These are phyloP conservation scores for Lactifluus rugatus DNA, from an alignment of 768 basidiomycete genomes.

Conservation along the genomic window DNA sequence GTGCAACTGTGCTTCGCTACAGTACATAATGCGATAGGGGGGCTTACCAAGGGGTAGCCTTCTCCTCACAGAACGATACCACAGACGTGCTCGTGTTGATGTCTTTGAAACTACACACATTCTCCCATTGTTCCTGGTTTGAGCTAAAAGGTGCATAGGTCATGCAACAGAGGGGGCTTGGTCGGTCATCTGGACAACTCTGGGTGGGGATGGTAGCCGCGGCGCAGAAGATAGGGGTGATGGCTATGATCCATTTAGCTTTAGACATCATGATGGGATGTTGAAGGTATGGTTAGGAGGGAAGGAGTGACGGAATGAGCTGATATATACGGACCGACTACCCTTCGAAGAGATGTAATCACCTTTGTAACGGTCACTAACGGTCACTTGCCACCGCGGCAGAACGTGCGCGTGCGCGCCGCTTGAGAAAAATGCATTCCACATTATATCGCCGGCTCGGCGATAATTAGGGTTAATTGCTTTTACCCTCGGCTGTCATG, in stretches of 20 bases:
- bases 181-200: background rate
- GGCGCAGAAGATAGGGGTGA: background rate
- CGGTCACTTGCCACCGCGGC: too few species aligned
- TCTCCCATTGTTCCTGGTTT: background rate
- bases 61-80: background rate
- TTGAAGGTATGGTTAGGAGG: too few species aligned
- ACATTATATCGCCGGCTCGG: too few species aligned
- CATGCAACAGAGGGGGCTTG: background rate
- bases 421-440: too few species aligned
- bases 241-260: background rate
- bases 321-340: background rate
- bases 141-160: background rate
- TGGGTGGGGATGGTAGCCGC: background rate
- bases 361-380: too few species aligned
- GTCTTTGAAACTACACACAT: background rate
- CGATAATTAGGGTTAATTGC: too few species aligned
- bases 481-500: too few species aligned
- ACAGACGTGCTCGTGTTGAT: background rate
- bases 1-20: background rate
- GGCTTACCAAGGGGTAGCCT: background rate
- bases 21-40: background rate
- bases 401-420: too few species aligned
- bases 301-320: too few species aligned
- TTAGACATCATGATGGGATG: background rate
- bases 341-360: too few species aligned